Conservation (phyloP, 1,284 basidiomycete genomes). For the Chalciporus sp. region DNA sequence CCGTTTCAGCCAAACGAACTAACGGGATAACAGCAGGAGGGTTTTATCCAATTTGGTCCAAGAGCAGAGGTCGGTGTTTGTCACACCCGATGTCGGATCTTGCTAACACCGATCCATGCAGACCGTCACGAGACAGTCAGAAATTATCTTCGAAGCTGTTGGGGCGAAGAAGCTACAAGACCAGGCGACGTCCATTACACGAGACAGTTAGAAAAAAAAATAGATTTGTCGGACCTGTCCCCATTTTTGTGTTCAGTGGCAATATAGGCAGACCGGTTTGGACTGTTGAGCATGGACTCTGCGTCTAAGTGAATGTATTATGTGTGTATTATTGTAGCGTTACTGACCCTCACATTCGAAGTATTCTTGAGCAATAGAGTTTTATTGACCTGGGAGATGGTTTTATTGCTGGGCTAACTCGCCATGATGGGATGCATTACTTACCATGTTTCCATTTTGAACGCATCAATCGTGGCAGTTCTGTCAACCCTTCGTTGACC, state of each 20-base stretch:
- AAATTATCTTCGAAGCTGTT: conserved; percentile 24
- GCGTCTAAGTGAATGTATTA: background rate
- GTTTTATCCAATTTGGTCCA: conserved; percentile 11
- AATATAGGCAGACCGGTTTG: background rate
- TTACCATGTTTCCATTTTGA: no score
- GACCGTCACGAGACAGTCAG: conserved; percentile 18
- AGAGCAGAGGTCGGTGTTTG: conserved; percentile 13
- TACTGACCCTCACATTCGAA: background rate
- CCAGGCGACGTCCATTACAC: conserved; percentile 7
- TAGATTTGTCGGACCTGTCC: background rate
- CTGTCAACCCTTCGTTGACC: no score
- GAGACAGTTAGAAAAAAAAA: background rate
- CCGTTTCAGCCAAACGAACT: conserved; percentile 2
- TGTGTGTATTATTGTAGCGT: background rate
- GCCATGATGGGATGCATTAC: no score
- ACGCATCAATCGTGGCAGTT: no score
- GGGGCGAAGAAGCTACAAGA: conserved; percentile 17
- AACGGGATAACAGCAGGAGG: conserved; percentile 16
- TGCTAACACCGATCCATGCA: background rate
- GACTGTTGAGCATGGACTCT: background rate
- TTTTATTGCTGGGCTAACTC: no score
- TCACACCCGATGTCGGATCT: background rate
- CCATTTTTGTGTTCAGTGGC: background rate
- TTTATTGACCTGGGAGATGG: background rate
- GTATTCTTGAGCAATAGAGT: background rate